Base-by-base conservation (phyloP, 345 rosid species). In the Dovyalis caffra region DNA sequence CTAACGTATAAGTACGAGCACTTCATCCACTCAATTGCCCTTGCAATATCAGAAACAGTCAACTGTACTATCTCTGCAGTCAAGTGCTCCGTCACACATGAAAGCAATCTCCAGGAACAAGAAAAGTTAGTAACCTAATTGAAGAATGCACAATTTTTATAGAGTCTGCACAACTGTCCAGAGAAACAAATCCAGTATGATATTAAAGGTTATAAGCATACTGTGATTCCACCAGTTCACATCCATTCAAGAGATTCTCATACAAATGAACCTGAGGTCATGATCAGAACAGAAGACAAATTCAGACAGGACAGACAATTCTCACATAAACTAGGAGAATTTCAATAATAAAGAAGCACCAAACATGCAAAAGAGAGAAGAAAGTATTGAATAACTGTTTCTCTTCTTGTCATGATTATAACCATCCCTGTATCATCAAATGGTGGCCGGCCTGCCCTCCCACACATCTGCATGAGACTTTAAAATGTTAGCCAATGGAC, bases 401-500 rank as follows among this genome's bases (percentile, higher is more conserved):
- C 97, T 84, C 88, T 87, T 90, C 98, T 90, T 35, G 98, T 95
- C 99, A 95, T 95, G 76, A 94, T 92, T 81, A 95, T 64, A 74
- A 93, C 98, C 83, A 83, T 82, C 77, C 99, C 99, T 63, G 96
- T 89, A 80, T 91, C 96, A 77, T 93, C 97, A 90, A 93, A 95
- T 70, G 99, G 99, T 68, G 99, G 99, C 77, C 98, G 86, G 56
- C 99, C 99, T 76, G 99, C 99, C 86, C 99, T 89, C 77, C 99
- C 99, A 80, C 88, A 87, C 97, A 95, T 95, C 99, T 95, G 85
- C 51, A 72, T 64, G 80, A 68, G 25, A 7, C 32, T 31, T 47
- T 53, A 11, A 43, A 43, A 43, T 12, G 11, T 43, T 43, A 43
- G 47, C 14, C 3, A 0, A 43, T 3, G 47, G 47, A 43, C 14